These are phyloP conservation scores for Annulohypoxylon stygium DNA, from an alignment of 495 filamentous ascomycete species.

Conservation along the genomic window DNA sequence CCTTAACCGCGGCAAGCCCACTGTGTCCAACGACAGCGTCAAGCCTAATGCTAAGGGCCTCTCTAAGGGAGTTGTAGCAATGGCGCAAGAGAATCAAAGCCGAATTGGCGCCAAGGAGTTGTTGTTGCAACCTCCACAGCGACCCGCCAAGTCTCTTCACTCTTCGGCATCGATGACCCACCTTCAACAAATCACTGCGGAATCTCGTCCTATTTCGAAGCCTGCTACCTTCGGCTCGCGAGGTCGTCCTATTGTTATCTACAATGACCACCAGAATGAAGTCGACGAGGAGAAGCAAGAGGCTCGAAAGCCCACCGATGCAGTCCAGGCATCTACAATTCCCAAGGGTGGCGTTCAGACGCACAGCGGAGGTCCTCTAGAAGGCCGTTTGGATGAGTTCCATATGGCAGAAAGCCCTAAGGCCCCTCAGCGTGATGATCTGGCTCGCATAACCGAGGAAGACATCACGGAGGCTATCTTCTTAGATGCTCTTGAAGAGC, in stretches of 20 bases:
- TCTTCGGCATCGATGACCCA: constrained; percentile 61
- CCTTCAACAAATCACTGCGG: constrained; percentile 40
- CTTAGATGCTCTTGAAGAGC: constrained; percentile 59
- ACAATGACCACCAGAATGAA: constrained; percentile 69
- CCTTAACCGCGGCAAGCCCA: constrained; percentile 72
- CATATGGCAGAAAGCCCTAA: constrained; percentile 18
- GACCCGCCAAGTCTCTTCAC: constrained; percentile 66
- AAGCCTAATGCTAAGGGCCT: constrained; percentile 15
- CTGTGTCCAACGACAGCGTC: background rate
- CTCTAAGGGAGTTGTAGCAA: constrained; percentile 50
- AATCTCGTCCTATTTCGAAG: constrained; percentile 50
- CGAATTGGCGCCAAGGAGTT: constrained; percentile 62
- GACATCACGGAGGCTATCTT: constrained; percentile 57
- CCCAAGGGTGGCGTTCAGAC: constrained; percentile 8
- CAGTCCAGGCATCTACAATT: background rate
- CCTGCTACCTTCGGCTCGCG: constrained; percentile 70
- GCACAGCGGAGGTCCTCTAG: constrained; percentile 13
- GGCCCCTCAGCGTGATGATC: background rate
- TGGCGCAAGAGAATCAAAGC: constrained; percentile 60
- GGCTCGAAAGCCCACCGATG: background rate
- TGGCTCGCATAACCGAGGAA: constrained; percentile 31
- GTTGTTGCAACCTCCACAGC: constrained; percentile 74
- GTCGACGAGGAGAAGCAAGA: constrained; percentile 34
- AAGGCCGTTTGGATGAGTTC: constrained; percentile 3
- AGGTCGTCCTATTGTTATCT: constrained; percentile 65